These are phyloP conservation scores for Yamadazyma membranifaciens DNA, from an alignment of 1,139 yeast species.

Conservation along the genomic window DNA sequence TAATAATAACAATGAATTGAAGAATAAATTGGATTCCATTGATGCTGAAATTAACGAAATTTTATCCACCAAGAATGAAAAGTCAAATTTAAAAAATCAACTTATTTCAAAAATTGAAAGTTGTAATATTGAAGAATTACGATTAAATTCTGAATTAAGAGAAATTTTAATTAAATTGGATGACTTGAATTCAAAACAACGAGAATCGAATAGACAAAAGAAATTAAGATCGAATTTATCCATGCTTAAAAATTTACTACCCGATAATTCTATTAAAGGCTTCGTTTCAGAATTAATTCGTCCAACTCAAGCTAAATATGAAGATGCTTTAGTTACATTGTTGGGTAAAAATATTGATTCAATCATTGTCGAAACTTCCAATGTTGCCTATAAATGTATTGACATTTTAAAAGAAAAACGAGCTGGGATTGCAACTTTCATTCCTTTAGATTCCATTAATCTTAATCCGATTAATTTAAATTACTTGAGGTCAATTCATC, in stretches of 20 bases:
- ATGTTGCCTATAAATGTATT: conserved; percentile 81
- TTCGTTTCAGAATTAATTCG: conserved; percentile 75
- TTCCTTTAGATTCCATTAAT: conserved; percentile 77
- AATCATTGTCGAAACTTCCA: conserved; percentile 72
- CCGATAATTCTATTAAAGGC: conserved; percentile 72
- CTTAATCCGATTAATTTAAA: conserved; percentile 56
- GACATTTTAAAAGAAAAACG: conserved; percentile 82
- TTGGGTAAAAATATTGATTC: conserved; percentile 82
- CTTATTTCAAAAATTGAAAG: conserved; percentile 48
- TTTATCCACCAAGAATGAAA: conserved; percentile 34
- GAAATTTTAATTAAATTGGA: conserved; percentile 62
- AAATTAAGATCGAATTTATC: conserved; percentile 70
- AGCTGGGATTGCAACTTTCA: conserved; percentile 80
- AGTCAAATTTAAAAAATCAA: conserved; percentile 39
- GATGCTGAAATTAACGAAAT: conserved; percentile 31
- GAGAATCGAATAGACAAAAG: conserved; percentile 72
- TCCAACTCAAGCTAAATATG: conserved; percentile 75
- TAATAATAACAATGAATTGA: conserved; percentile 30
- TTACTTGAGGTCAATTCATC: conserved; percentile 56
- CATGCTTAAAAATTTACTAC: conserved; percentile 65
- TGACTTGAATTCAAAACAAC: conserved; percentile 70
- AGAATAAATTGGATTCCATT: conserved; percentile 33
- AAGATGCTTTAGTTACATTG: conserved; percentile 73
- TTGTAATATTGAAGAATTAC: conserved; percentile 47
- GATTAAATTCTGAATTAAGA: conserved; percentile 62